These are phyloP conservation scores for Hura crepitans DNA, from an alignment of 441 rosid genomes.

Conservation along the genomic window DNA sequence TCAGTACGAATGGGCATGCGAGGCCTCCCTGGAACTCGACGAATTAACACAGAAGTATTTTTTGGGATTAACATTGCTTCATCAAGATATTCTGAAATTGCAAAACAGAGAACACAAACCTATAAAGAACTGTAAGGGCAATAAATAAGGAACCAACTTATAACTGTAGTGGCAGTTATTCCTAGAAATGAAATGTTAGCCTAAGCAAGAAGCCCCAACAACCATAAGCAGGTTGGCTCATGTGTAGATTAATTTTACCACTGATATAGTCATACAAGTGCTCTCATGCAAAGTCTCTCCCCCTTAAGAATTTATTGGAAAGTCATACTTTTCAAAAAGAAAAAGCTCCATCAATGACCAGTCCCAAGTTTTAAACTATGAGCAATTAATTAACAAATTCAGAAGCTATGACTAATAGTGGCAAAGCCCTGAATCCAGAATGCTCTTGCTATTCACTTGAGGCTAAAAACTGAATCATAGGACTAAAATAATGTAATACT, in stretches of 20 bases:
- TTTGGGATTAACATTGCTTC: conserved; percentile 95
- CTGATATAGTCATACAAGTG: background rate
- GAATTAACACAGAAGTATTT: conserved; percentile 93
- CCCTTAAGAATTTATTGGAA: background rate
- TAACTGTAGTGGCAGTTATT: conserved; percentile 9
- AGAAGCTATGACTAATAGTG: conserved; percentile 8
- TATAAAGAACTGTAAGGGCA: conserved; percentile 41
- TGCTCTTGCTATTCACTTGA: conserved; percentile 10
- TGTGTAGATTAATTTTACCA: background rate
- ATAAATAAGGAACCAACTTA: conserved; percentile 24
- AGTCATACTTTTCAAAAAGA: background rate
- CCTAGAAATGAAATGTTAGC: conserved; percentile 12
- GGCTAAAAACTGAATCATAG: background rate
- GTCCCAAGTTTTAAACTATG: background rate
- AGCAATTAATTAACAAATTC: conserved; percentile 10
- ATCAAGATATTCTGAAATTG: conserved; percentile 95
- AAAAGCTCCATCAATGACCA: background rate
- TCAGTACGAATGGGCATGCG: conserved; percentile 88
- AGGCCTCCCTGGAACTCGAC: conserved; percentile 97
- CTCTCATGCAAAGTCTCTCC: background rate
- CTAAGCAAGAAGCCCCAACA: conserved; percentile 24
- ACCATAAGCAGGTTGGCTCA: background rate
- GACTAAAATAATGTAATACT: background rate
- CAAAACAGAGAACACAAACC: conserved; percentile 48
- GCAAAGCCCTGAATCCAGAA: conserved; percentile 17